A percentile compares a stretch with the other conserved stretches of the same genome.
phyloP scores from a whole-genome alignment of 2,329 filamentous ascomycete species.

The Ascomycota sp. region DNA sequence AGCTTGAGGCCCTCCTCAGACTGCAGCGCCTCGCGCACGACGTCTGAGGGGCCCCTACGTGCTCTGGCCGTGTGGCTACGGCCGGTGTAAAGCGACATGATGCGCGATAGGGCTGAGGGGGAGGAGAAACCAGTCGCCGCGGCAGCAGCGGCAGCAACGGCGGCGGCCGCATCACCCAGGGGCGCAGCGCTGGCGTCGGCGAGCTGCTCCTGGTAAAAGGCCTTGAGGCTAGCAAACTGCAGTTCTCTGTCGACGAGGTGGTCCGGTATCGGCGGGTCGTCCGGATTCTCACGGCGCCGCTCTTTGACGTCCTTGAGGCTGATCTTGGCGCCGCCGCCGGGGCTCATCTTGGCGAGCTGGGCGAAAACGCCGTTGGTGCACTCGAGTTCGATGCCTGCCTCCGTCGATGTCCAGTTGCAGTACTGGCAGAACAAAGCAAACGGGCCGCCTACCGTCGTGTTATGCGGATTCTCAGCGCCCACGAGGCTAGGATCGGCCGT shows the following conservation, averaged over 20 bases:
- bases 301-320: constrained; percentile 30
- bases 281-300: constrained; percentile 24
- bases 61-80: constrained; percentile 38
- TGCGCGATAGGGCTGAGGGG: constrained; percentile 62
- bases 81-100: constrained; percentile 77
- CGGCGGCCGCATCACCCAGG: constrained; percentile 22
- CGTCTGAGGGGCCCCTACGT: constrained; percentile 41
- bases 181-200: constrained; percentile 33
- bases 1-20: constrained; percentile 51
- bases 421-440: constrained; percentile 75
- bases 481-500: constrained; percentile 21
- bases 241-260: constrained; percentile 40
- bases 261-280: constrained; percentile 17
- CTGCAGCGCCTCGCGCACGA: constrained; percentile 63
- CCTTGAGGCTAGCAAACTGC: constrained; percentile 52
- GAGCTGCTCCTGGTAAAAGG: constrained; percentile 68
- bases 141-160: constrained; percentile 46
- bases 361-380: constrained; percentile 70
- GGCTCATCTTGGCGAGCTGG: constrained; percentile 55
- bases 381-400: constrained; percentile 79
- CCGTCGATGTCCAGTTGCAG: constrained; percentile 80
- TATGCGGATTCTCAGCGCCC: constrained; percentile 16
- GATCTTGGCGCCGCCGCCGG: constrained; percentile 31
- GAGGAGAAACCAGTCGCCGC: constrained; percentile 45
- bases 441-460: constrained; percentile 22